A percentile compares a stretch with the other conserved stretches of the same genome.
Conservation (phyloP, 257 asterid genomes). For the Nicotiana tabacum region DNA sequence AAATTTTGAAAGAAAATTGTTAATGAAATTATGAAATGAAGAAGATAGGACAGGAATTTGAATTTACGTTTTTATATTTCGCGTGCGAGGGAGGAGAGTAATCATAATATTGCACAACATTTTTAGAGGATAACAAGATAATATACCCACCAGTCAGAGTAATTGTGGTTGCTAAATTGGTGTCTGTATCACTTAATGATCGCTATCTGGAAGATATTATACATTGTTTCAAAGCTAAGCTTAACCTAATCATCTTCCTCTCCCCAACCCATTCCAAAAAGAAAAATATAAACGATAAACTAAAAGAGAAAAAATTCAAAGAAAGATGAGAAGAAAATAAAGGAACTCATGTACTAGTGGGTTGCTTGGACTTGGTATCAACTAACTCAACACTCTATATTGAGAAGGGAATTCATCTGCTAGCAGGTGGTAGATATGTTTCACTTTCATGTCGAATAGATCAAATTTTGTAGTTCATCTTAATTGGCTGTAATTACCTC, state of each 20-base stretch:
- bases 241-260: slow-evolving; percentile 15
- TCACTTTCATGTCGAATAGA: not conserved
- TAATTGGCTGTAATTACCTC: not conserved
- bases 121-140: not conserved
- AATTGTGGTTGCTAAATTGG: slow-evolving; percentile 30
- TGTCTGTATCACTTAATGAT: slow-evolving; percentile 11
- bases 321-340: not conserved
- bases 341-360: not conserved
- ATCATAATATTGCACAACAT: not conserved
- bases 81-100: not conserved
- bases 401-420: not conserved
- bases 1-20: not conserved
- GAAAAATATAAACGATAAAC: not conserved
- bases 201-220: not conserved
- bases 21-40: no score
- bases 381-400: not conserved
- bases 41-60: not conserved
- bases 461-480: not conserved
- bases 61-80: not conserved
- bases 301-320: not conserved
- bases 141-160: slow-evolving; percentile 14
- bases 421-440: not conserved
- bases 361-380: not conserved
- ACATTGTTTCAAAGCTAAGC: slow-evolving; percentile 47
- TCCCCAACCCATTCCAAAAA: not conserved